Evolutionary conservation across 306 rosid species (phyloP).

Genomic region (Vigna radiata): DNA sequence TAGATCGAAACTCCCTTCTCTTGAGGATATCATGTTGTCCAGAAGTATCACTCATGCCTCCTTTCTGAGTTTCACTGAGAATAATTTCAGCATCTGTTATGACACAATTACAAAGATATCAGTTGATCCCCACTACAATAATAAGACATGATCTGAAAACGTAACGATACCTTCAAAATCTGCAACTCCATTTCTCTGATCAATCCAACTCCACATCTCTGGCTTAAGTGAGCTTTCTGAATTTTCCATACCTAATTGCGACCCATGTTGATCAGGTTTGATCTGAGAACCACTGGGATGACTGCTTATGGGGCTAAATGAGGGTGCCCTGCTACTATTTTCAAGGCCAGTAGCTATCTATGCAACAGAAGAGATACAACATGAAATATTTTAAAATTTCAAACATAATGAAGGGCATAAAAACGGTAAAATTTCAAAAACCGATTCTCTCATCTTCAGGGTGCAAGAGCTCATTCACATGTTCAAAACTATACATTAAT

Average conservation of each 20-base stretch:
- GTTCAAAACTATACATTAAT: neutral
- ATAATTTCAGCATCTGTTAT: slow-evolving; percentile 68
- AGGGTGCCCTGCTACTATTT: slow-evolving; percentile 52
- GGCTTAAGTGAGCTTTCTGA: slow-evolving; percentile 50
- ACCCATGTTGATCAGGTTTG: slow-evolving; percentile 46
- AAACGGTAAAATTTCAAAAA: slow-evolving; percentile 48
- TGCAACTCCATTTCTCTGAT: slow-evolving; percentile 61
- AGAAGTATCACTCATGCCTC: slow-evolving; percentile 44
- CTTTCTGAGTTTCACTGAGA: slow-evolving; percentile 44
- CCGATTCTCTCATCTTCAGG: slow-evolving; percentile 30
- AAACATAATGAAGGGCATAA: slow-evolving; percentile 22
- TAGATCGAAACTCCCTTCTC: slow-evolving; percentile 36
- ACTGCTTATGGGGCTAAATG: slow-evolving; percentile 47
- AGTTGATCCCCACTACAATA: slow-evolving; percentile 33
- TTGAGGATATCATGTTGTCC: slow-evolving; percentile 44
- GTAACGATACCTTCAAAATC: slow-evolving; percentile 69
- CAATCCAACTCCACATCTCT: slow-evolving; percentile 75
- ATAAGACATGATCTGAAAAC: slow-evolving; percentile 30
- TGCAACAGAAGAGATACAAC: no score
- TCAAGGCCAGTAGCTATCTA: slow-evolving; percentile 61
- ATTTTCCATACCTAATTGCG: slow-evolving; percentile 50
- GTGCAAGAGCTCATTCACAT: slow-evolving; percentile 4
- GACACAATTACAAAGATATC: slow-evolving; percentile 39
- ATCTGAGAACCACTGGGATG: slow-evolving; percentile 43
- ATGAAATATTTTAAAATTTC: slow-evolving; percentile 52